Percentiles rank a stretch among this genome's conserved stretches.
Evolutionary conservation across 1,139 yeast genomes (phyloP).

Genomic region (Pichia sp.): DNA sequence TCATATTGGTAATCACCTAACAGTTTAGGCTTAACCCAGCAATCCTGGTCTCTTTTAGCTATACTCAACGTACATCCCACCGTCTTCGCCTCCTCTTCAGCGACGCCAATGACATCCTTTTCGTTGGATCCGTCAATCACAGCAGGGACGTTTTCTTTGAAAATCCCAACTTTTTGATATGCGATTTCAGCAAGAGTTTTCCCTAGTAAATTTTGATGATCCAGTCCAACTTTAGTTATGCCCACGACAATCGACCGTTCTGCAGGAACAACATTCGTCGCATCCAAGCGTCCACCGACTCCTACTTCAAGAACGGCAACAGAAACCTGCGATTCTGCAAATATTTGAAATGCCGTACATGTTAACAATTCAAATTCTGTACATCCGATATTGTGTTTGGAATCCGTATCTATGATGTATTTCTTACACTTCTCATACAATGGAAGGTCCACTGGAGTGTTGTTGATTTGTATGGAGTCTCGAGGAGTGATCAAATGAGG

Average conservation of each 20-base stretch:
- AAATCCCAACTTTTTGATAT: constrained; percentile 78
- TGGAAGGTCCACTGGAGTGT: constrained; percentile 47
- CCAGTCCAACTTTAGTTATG: constrained; percentile 81
- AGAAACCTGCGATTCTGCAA: constrained; percentile 56
- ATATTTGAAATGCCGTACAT: constrained; percentile 78
- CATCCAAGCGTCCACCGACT: constrained; percentile 83
- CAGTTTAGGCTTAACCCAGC: constrained; percentile 46
- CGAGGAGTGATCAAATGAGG: constrained; percentile 76
- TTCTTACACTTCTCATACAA: constrained; percentile 47
- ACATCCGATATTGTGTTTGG: constrained; percentile 50
- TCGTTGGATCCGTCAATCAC: constrained; percentile 73
- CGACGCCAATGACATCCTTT: constrained; percentile 45
- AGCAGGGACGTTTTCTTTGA: constrained; percentile 59
- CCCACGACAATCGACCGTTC: constrained; percentile 57
- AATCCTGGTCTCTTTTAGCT: constrained; percentile 8
- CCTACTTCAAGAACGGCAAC: constrained; percentile 89
- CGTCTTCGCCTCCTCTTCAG: constrained; percentile 32
- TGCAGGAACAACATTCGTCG: constrained; percentile 63
- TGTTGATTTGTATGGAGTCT: constrained; percentile 73
- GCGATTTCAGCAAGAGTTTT: constrained; percentile 63
- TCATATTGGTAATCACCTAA: constrained; percentile 70
- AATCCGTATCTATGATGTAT: constrained; percentile 39
- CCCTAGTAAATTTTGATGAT: constrained; percentile 79
- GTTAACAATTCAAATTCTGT: constrained; percentile 88
- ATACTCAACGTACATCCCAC: constrained; percentile 16